A percentile compares a stretch with the other conserved stretches of the same genome.
Evolutionary conservation across 176 grass and related monocot species (phyloP).

Genomic region (bread wheat (Triticum aestivum)): DNA sequence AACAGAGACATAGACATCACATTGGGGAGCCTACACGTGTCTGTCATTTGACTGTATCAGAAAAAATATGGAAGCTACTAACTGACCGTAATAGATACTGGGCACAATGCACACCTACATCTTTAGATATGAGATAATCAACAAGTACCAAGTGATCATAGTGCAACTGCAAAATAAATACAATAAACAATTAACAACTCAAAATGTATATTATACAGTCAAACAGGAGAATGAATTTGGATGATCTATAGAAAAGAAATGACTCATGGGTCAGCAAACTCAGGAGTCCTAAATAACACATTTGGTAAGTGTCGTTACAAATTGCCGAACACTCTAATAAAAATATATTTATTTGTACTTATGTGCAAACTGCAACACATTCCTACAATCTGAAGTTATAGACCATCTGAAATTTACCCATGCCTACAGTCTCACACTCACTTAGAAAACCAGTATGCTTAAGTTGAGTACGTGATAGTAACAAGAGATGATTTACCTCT

Average conservation of each 20-base stretch:
- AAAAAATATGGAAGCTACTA: slow-evolving; percentile 9
- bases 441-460: background rate
- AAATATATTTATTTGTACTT: background rate
- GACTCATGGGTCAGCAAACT: background rate
- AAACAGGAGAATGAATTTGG: slow-evolving; percentile 12
- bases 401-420: background rate
- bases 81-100: slow-evolving; percentile 84
- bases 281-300: slow-evolving; percentile 9
- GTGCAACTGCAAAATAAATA: slow-evolving; percentile 67
- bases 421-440: background rate
- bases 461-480: background rate
- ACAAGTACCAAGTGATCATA: slow-evolving; percentile 94
- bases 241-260: background rate
- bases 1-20: slow-evolving; percentile 18
- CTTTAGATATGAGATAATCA: slow-evolving; percentile 96
- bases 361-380: slow-evolving; percentile 10
- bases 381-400: background rate
- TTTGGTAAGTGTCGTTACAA: background rate
- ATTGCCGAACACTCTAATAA: background rate
- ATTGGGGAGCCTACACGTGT: background rate
- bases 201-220: slow-evolving; percentile 14
- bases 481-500: background rate
- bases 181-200: slow-evolving; percentile 20
- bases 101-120: slow-evolving; percentile 72
- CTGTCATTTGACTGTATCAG: background rate